phyloP scores from a whole-genome alignment of 805 yeast species.

The Schizosaccharomyces cryophilus region DNA sequence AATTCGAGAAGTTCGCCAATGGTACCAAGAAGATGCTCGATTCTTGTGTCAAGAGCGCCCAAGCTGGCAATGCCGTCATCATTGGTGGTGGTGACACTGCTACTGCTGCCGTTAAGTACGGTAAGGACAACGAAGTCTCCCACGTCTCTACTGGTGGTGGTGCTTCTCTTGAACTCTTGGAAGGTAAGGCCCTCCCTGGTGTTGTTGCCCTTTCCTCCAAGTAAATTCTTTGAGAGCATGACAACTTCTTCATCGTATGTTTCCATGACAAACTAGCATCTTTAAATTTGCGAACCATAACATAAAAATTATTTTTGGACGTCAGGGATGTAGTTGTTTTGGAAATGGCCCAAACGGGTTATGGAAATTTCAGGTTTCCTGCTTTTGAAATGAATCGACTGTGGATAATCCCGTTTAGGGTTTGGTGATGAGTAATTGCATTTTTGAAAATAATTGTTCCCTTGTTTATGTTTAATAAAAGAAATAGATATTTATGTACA shows the following conservation, averaged over 20 bases:
- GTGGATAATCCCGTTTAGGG: too few relatives aligned
- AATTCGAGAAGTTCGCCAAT: conserved; percentile 70
- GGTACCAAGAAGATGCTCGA: conserved; percentile 84
- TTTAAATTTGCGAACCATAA: too few relatives aligned
- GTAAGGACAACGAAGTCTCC: conserved; percentile 84
- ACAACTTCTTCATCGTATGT: background rate
- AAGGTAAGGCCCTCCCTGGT: conserved; percentile 97
- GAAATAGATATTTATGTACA: too few relatives aligned
- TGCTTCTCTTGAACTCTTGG: conserved; percentile 94
- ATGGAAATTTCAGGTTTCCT: too few relatives aligned
- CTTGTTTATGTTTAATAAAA: too few relatives aligned
- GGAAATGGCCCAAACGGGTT: too few relatives aligned
- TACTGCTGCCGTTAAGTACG: conserved; percentile 91
- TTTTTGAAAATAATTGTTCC: too few relatives aligned
- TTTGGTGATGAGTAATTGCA: too few relatives aligned
- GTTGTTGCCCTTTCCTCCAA: conserved; percentile 76
- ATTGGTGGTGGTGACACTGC: conserved; percentile 99
- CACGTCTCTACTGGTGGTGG: conserved; percentile 99
- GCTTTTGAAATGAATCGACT: too few relatives aligned
- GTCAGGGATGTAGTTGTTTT: too few relatives aligned
- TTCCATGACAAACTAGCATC: background rate
- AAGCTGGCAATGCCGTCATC: conserved; percentile 80
- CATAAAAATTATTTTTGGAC: too few relatives aligned
- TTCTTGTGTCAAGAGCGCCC: conserved; percentile 67
- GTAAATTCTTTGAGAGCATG: conserved; percentile 9